Conservation (phyloP, 352 stramenopile species). For the Globisporangium orthogonon region DNA sequence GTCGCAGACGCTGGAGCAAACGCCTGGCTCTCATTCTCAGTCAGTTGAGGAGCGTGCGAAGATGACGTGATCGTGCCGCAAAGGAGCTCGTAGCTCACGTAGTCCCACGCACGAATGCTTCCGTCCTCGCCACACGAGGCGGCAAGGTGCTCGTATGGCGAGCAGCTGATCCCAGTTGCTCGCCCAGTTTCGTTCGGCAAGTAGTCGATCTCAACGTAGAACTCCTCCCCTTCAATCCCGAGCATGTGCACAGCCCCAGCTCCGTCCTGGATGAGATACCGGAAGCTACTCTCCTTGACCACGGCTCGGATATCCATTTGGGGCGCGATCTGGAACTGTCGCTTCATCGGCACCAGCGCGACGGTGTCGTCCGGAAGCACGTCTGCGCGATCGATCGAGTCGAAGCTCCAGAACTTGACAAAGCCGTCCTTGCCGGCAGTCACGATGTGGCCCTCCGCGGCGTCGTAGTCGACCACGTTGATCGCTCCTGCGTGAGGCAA, state of each 20-base stretch:
- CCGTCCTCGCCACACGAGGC: constrained; percentile 85
- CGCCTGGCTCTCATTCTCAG: constrained; percentile 6
- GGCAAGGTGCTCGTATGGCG: constrained; percentile 81
- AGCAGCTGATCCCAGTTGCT: constrained; percentile 71
- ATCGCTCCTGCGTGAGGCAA: constrained; percentile 69
- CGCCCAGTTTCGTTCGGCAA: constrained; percentile 55
- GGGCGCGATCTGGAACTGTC: constrained; percentile 42
- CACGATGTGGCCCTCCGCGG: constrained; percentile 37
- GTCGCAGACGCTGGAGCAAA: constrained; percentile 41
- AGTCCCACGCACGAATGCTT: constrained; percentile 85
- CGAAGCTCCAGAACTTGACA: constrained; percentile 89
- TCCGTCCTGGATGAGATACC: constrained; percentile 65
- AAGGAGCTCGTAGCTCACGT: constrained; percentile 26
- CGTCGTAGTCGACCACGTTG: constrained; percentile 66
- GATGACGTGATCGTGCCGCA: constrained; percentile 9
- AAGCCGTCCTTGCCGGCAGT: constrained; percentile 80
- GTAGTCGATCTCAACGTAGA: constrained; percentile 48
- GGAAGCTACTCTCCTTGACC: constrained; percentile 27
- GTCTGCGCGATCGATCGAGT: constrained; percentile 84
- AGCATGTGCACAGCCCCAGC: constrained; percentile 48
- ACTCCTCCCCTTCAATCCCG: constrained; percentile 22
- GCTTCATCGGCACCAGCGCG: constrained; percentile 61
- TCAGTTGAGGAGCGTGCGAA: constrained; percentile 7
- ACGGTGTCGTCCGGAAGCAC: constrained; percentile 71
- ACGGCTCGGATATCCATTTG: constrained; percentile 70